phyloP scores from a whole-genome alignment of 495 filamentous ascomycete species.

The Parathielavia appendiculata region DNA sequence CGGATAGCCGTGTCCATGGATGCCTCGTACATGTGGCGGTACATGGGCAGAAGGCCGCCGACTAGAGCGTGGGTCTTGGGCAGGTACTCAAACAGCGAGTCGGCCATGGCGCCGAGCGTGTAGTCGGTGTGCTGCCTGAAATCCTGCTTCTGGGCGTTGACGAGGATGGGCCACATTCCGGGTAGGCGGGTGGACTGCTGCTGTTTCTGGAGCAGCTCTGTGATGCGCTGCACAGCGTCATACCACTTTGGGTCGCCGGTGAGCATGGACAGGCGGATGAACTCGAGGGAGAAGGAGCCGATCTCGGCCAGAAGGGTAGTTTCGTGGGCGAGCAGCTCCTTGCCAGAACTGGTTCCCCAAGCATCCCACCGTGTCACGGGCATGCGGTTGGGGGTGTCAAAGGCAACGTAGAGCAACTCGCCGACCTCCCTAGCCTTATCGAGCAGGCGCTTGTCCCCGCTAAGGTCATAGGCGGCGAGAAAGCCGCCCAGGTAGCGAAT shows the following conservation, averaged over 20 bases:
- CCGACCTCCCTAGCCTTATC: conserved; percentile 77
- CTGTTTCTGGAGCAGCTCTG: conserved; percentile 60
- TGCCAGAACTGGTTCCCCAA: conserved; percentile 28
- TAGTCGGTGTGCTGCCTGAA: conserved; percentile 44
- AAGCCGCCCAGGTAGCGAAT: conserved; percentile 78
- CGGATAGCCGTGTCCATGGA: conserved; percentile 60
- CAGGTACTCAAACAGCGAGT: conserved; percentile 81
- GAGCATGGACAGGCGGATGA: conserved; percentile 76
- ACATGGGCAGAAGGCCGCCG: conserved; percentile 67
- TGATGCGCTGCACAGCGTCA: conserved; percentile 78
- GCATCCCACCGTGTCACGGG: conserved; percentile 65
- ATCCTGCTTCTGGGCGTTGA: conserved; percentile 30
- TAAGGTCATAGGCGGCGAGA: conserved; percentile 70
- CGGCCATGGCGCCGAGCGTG: conserved; percentile 67
- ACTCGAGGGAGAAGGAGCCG: conserved; percentile 75
- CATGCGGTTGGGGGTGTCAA: conserved; percentile 92
- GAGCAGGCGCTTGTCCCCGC: conserved; percentile 61
- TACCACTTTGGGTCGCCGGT: conserved; percentile 80
- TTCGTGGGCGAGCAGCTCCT: conserved; percentile 31
- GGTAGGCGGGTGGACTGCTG: conserved; percentile 63
- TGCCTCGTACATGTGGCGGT: conserved; percentile 68
- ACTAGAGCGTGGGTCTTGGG: conserved; percentile 66
- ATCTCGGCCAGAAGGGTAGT: conserved; percentile 52
- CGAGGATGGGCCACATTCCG: conserved; percentile 49
- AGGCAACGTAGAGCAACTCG: conserved; percentile 77